Percentiles rank a stretch among this genome's conserved stretches.
phyloP scores from a whole-genome alignment of 1,139 yeast species.

The Debaryomyces subglobosus region DNA sequence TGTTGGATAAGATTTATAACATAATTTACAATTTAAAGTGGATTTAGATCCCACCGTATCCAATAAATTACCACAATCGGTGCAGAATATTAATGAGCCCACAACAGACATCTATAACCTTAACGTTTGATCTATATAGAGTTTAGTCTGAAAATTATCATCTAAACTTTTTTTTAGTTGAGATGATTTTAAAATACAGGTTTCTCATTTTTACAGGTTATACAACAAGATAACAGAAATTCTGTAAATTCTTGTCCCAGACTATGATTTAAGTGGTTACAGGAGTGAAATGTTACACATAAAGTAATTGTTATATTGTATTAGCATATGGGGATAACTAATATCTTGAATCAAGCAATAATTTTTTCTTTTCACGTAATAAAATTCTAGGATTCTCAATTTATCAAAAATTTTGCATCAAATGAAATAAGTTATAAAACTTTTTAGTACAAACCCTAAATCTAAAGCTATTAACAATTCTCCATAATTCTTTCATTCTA shows the following conservation, averaged over 20 bases:
- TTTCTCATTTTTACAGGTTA: conserved; percentile 3
- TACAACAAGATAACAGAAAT: background rate
- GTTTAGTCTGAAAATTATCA: background rate
- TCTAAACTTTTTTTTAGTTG: conserved; percentile 5
- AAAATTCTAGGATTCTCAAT: too few species aligned
- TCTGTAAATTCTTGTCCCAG: background rate
- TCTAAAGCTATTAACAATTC: too few species aligned
- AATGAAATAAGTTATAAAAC: too few species aligned
- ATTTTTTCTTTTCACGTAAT: too few species aligned
- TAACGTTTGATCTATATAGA: background rate
- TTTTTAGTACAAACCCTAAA: too few species aligned
- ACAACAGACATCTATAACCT: conserved; percentile 74
- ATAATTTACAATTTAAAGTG: conserved; percentile 65
- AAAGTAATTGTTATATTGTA: background rate
- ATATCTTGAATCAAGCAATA: too few species aligned
- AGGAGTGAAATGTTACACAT: background rate
- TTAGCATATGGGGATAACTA: too few species aligned
- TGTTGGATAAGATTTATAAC: conserved; percentile 61
- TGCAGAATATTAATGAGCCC: conserved; percentile 91
- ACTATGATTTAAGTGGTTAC: too few species aligned
- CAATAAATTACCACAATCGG: conserved; percentile 88
- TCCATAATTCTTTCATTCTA: too few species aligned
- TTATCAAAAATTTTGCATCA: too few species aligned
- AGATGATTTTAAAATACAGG: conserved; percentile 4
- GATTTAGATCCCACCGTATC: conserved; percentile 61